A percentile compares a stretch with the other conserved stretches of the same genome.
phyloP scores from a whole-genome alignment of 345 rosid species.

The Citrus australasica region DNA sequence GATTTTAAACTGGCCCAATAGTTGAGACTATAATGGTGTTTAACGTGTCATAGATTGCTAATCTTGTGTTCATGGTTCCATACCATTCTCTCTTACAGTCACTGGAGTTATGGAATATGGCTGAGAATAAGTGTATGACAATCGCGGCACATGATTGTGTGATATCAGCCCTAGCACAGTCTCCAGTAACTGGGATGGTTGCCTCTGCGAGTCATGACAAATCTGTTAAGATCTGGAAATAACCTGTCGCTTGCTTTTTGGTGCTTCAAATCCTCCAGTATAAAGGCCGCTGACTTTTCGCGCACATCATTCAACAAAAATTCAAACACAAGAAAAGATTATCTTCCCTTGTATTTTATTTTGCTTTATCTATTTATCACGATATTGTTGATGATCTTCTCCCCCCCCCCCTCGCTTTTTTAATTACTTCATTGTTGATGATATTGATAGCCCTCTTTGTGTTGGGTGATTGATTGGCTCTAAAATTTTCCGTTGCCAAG shows the following conservation, averaged over 20 bases:
- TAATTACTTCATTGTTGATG: neutral
- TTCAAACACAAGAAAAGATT: neutral
- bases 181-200: constrained; percentile 64
- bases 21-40: neutral
- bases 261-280: neutral
- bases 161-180: constrained; percentile 73
- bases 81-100: constrained; percentile 43
- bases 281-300: neutral
- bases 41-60: neutral
- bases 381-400: too few species aligned
- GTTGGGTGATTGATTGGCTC: neutral
- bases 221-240: constrained; percentile 92
- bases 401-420: too few species aligned
- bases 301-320: neutral
- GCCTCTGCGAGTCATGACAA: constrained; percentile 93
- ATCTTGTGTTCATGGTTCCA: neutral
- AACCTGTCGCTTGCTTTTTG: constrained; percentile 6
- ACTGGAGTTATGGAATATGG: constrained; percentile 76
- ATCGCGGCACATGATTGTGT: constrained; percentile 71
- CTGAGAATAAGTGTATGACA: constrained; percentile 75
- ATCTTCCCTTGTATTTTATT: neutral
- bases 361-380: neutral
- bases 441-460: neutral
- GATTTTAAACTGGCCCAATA: neutral
- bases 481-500: neutral